Evolutionary conservation across 371 early-diverging fungal species (phyloP), one percentile per base, ranked within the genome.

Genomic region (Quaeritorhiza haematococci): DNA sequence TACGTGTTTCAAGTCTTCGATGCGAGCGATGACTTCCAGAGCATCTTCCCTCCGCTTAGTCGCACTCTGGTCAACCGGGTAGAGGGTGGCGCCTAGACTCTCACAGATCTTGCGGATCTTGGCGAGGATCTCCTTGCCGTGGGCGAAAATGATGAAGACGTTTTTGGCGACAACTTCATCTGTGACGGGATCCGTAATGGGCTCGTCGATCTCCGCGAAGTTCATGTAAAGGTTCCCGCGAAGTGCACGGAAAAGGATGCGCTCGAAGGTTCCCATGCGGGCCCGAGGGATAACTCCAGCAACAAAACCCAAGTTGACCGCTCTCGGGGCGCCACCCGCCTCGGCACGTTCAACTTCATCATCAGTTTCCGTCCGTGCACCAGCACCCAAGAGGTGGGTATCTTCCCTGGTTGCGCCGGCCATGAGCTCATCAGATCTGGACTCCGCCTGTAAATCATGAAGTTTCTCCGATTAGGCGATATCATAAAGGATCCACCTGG

Each of bases 151-250:
- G 60, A 92, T 85, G 69, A 98, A 96, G 10, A 93, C 97, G 62
- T 88, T 92, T 82, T 96, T 98, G 50, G 89, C 84, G 7, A 94
- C 84, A 0, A 80, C 66, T 61, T 88, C 88, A 56, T 94, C 96
- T 1, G 84, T 86, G 43, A 67, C 71, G 2, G 93, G 92, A 62
- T 96, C 95, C 23, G 82, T 73, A 59, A 95, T 89, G 7, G 84
- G 82, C 60, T 96, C 96, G 51, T 90, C 90, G 58, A 95, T 93
- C 64, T 96, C 96, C 7, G 92, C 93, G 41, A 88, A 83, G 74
- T 94, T 96, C 83, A 98, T 89, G 79, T 86, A 96, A 63, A 98
- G 75, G 73, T 98, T 96, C 49, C 98, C 98, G 59, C 98, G 92
- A 61, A 98, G 86, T 17, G 93, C 89, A 45, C 97, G 88, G 92